A percentile compares a stretch with the other conserved stretches of the same genome.
phyloP scores from a whole-genome alignment of 257 asterid genomes.

The Leonotis leonurus region DNA sequence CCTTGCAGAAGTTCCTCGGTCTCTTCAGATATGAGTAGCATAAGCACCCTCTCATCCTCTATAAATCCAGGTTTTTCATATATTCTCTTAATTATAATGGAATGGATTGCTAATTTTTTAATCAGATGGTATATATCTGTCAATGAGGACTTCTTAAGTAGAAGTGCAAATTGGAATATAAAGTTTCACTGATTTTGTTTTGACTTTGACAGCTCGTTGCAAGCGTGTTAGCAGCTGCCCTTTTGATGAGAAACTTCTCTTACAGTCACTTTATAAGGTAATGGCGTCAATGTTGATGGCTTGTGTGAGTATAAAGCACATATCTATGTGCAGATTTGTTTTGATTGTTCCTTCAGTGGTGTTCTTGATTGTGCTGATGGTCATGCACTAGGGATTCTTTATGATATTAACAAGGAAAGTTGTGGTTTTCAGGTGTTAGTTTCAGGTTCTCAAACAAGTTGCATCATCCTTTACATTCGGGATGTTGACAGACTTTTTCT shows the following conservation, averaged over 20 bases:
- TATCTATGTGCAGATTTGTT: background rate
- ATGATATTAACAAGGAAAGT: background rate
- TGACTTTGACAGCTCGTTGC: conserved; percentile 41
- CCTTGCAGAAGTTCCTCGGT: conserved; percentile 69
- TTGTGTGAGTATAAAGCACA: background rate
- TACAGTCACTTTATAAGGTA: conserved; percentile 92
- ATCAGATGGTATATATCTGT: background rate
- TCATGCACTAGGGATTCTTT: background rate
- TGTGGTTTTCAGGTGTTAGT: conserved; percentile 59
- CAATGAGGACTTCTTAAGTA: background rate
- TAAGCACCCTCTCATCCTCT: conserved; percentile 47
- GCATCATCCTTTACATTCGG: conserved; percentile 75
- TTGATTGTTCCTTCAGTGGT: background rate
- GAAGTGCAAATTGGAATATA: background rate
- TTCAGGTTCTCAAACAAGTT: conserved; percentile 50
- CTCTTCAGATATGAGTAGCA: conserved; percentile 83
- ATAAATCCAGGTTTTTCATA: conserved; percentile 53
- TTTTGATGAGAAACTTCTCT: conserved; percentile 69
- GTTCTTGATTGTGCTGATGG: conserved; percentile 5
- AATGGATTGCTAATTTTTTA: background rate
- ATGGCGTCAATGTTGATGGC: background rate
- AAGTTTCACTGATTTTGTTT: conserved; percentile 16
- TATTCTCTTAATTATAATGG: conserved; percentile 2
- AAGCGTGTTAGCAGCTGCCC: conserved; percentile 60
- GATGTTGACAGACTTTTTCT: conserved; percentile 68